These are phyloP conservation scores for Eucalyptus fibrosa DNA, from an alignment of 345 rosid genomes.

Conservation along the genomic window DNA sequence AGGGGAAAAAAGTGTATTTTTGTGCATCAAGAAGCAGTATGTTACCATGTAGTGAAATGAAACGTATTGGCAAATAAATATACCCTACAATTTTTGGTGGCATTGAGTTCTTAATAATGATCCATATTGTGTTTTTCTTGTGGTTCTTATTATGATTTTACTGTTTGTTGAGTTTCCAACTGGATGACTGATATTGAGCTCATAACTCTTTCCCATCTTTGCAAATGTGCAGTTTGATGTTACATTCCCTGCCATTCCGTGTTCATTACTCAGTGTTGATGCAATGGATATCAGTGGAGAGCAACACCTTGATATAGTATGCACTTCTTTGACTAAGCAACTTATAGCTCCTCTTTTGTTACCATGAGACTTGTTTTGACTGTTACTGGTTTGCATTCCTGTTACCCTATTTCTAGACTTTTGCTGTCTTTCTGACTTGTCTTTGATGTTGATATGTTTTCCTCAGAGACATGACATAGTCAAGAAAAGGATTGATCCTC, in stretches of 20 bases:
- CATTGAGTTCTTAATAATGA: not conserved
- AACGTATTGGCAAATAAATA: not conserved
- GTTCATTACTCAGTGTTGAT: slow-evolving; percentile 58
- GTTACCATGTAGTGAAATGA: not conserved
- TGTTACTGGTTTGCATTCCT: not conserved
- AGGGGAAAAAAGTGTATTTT: not conserved
- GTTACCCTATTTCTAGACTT: not conserved
- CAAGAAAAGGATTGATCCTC: slow-evolving; percentile 49
- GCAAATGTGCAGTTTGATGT: slow-evolving; percentile 47
- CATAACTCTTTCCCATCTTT: not conserved
- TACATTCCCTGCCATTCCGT: slow-evolving; percentile 49
- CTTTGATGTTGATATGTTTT: not conserved
- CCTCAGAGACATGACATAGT: slow-evolving; percentile 54
- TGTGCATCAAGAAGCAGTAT: not conserved
- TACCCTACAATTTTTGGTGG: not conserved
- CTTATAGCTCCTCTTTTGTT: not conserved
- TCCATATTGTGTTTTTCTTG: not conserved
- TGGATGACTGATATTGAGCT: not conserved
- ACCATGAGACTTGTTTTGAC: not conserved
- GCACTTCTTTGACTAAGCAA: not conserved
- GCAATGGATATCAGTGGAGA: slow-evolving; percentile 82
- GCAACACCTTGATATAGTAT: slow-evolving; percentile 59
- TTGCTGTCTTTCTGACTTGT: not conserved
- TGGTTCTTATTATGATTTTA: not conserved
- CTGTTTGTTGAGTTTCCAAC: not conserved